A percentile compares a stretch with the other conserved stretches of the same genome.
Evolutionary conservation across 2,329 filamentous ascomycete species (phyloP).

Genomic region (Monosporascus sp.): DNA sequence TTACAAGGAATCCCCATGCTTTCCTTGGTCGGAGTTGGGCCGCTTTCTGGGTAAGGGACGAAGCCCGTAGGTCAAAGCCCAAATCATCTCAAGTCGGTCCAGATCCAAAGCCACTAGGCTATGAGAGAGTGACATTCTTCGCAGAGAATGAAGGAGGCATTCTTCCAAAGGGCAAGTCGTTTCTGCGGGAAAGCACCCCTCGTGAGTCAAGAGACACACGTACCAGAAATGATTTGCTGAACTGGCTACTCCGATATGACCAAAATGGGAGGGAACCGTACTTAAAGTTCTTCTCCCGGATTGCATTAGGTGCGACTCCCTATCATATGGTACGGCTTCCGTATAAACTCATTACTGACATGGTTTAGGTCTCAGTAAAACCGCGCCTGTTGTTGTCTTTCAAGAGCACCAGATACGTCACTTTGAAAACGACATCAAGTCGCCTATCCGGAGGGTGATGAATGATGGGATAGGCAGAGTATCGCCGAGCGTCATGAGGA

Average conservation of each 20-base stretch:
- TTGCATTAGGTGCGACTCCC: constrained; percentile 38
- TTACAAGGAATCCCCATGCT: constrained; percentile 26
- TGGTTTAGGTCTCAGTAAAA: constrained; percentile 39
- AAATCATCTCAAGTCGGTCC: constrained; percentile 21
- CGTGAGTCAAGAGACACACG: not conserved
- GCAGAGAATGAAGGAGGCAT: constrained; percentile 41
- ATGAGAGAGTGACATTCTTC: constrained; percentile 43
- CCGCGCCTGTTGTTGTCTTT: constrained; percentile 36
- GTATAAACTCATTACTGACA: not conserved
- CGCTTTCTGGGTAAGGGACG: constrained; percentile 34
- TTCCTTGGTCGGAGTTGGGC: constrained; percentile 39
- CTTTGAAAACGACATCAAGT: constrained; percentile 26
- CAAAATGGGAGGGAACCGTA: constrained; percentile 36
- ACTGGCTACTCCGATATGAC: constrained; percentile 40
- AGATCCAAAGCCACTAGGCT: constrained; percentile 16
- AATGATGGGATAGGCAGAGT: constrained; percentile 59
- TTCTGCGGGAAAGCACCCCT: no score
- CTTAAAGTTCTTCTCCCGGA: constrained; percentile 49
- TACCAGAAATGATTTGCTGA: constrained; percentile 32
- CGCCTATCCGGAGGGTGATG: constrained; percentile 39
- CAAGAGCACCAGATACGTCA: constrained; percentile 35
- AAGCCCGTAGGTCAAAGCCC: constrained; percentile 26
- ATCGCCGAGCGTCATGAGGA: constrained; percentile 49
- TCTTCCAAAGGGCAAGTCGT: constrained; percentile 17
- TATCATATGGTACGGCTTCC: not conserved